A percentile compares a stretch with the other conserved stretches of the same genome.
phyloP scores from a whole-genome alignment of 1,284 basidiomycete genomes.

The Cryptococcus sp. region DNA sequence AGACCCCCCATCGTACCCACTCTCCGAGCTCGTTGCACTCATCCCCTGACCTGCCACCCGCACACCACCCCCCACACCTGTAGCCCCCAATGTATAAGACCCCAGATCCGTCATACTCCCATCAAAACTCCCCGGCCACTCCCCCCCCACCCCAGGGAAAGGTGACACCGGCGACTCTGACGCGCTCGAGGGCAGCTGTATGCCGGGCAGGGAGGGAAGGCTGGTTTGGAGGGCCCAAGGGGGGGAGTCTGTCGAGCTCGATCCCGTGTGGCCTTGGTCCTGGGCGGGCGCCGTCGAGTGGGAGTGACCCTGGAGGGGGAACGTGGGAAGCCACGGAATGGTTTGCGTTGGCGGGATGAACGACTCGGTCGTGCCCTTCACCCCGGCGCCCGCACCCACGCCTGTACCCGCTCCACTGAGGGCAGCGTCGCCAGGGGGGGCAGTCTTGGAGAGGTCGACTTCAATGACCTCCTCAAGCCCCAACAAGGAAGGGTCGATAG shows the following conservation, averaged over 20 bases:
- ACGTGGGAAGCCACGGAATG: not conserved
- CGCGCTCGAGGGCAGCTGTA: slow-evolving; percentile 5
- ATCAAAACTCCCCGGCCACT: slow-evolving; percentile 1
- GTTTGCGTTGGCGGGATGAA: not conserved
- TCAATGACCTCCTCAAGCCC: not conserved
- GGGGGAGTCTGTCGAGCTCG: too few species aligned
- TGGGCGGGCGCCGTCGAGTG: not conserved
- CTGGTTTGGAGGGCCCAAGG: not conserved
- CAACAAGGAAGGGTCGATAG: not conserved
- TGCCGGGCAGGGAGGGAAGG: not conserved
- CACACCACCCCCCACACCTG: not conserved
- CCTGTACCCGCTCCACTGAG: not conserved
- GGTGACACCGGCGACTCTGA: slow-evolving; percentile 10
- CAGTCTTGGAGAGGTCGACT: not conserved
- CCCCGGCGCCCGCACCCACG: not conserved
- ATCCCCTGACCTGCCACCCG: not conserved
- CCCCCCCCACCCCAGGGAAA: not conserved
- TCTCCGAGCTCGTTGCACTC: slow-evolving; percentile 12
- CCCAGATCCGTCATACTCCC: slow-evolving; percentile 6
- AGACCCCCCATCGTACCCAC: slow-evolving; percentile 3
- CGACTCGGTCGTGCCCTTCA: not conserved
- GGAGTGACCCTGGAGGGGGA: not conserved
- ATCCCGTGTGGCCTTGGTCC: not conserved
- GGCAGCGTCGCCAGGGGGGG: not conserved
- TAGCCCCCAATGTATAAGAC: not conserved